Evolutionary conservation across 2,329 filamentous ascomycete species (phyloP).

Genomic region (Keithomyces neogunnii): DNA sequence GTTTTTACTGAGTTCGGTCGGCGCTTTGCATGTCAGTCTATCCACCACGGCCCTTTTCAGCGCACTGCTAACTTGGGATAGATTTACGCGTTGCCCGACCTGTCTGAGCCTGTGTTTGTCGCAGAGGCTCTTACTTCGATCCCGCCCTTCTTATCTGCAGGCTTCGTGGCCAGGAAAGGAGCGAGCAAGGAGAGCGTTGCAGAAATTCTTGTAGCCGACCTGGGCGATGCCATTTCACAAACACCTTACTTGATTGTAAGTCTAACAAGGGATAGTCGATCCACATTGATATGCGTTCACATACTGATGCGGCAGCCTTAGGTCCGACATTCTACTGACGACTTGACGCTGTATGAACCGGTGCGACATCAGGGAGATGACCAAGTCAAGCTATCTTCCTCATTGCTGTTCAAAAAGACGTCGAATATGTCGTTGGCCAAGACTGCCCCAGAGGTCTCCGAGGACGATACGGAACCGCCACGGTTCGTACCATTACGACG

Average conservation of each 20-base stretch:
- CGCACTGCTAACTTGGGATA: conserved; percentile 23
- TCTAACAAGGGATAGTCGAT: too few species aligned
- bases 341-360: conserved; percentile 82
- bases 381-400: conserved; percentile 37
- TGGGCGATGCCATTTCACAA: conserved; percentile 65
- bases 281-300: background rate
- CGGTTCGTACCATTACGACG: conserved; percentile 46
- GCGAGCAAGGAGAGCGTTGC: conserved; percentile 64
- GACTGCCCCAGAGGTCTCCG: conserved; percentile 36
- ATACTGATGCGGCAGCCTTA: background rate
- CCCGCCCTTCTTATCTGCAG: conserved; percentile 64
- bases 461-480: conserved; percentile 40
- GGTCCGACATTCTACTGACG: conserved; percentile 71
- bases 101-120: conserved; percentile 62
- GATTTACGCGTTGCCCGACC: conserved; percentile 69
- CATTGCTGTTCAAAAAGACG: conserved; percentile 69
- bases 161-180: conserved; percentile 60
- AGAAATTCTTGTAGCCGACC: conserved; percentile 75
- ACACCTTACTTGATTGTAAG: conserved; percentile 76
- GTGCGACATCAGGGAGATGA: conserved; percentile 41
- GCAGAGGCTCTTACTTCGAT: conserved; percentile 72
- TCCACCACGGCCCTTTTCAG: background rate
- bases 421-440: conserved; percentile 60
- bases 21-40: conserved; percentile 60
- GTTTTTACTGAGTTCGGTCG: conserved; percentile 69